Percentiles rank a stretch among this genome's conserved stretches.
Evolutionary conservation across 1,284 basidiomycete species (phyloP).

Genomic region (Fistulina hepatica): DNA sequence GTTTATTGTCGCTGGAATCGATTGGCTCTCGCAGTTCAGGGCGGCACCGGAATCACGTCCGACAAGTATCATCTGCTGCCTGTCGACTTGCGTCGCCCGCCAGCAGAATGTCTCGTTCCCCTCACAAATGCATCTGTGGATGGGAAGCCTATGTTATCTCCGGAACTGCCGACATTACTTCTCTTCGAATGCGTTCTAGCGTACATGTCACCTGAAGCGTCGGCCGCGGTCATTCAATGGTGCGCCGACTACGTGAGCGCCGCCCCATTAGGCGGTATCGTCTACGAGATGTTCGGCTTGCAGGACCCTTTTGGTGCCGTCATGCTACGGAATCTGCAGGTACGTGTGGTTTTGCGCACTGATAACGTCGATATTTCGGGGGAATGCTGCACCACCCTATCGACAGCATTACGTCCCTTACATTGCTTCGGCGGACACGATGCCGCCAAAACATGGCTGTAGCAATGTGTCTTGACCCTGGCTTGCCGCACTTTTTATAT

Average conservation of each 20-base stretch:
- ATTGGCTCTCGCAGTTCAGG: constrained; percentile 35
- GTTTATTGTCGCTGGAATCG: constrained; percentile 1
- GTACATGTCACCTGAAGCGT: constrained; percentile 65
- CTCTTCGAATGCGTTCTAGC: constrained; percentile 88
- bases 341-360: constrained; percentile 27
- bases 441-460: no score
- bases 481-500: not conserved
- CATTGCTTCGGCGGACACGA: no score
- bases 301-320: constrained; percentile 78
- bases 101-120: constrained; percentile 30
- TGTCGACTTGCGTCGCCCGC: constrained; percentile 56
- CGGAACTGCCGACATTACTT: constrained; percentile 63
- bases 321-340: constrained; percentile 80
- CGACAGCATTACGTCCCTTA: no score
- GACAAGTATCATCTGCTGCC: constrained; percentile 66
- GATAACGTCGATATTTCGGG: no score
- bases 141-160: constrained; percentile 40
- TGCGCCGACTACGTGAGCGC: constrained; percentile 49
- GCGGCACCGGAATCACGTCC: constrained; percentile 60
- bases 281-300: constrained; percentile 88
- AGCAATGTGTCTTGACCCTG: no score
- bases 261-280: constrained; percentile 40
- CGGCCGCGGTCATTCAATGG: constrained; percentile 59
- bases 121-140: constrained; percentile 17
- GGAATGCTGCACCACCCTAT: no score